A percentile compares a stretch with the other conserved stretches of the same genome.
Conservation (phyloP, 306 rosid genomes). For the Quercus variabilis region DNA sequence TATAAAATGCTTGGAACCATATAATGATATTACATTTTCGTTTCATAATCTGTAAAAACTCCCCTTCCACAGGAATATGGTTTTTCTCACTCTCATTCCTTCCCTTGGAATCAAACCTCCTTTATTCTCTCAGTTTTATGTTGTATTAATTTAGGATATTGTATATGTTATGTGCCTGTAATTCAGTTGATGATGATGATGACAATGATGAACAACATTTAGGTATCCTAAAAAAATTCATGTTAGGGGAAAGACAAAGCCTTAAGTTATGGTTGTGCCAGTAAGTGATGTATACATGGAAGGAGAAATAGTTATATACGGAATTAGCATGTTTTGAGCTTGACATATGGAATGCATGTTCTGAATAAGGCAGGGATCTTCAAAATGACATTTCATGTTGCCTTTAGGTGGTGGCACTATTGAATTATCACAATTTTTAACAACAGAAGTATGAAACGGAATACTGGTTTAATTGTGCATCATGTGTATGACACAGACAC, state of each 20-base stretch:
- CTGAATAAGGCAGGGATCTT: neutral
- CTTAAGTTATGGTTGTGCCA: neutral
- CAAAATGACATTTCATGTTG: neutral
- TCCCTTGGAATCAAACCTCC: neutral
- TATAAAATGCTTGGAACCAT: neutral
- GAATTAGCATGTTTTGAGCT: neutral
- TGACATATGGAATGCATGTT: neutral
- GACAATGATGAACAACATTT: neutral
- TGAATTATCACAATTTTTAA: neutral
- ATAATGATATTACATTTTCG: neutral
- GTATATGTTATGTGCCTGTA: neutral
- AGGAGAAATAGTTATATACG: neutral
- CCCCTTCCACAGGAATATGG: neutral
- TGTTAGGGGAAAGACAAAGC: neutral
- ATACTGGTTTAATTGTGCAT: neutral
- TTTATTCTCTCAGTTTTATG: neutral
- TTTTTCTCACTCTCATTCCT: neutral
- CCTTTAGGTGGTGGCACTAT: neutral
- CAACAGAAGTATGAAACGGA: neutral
- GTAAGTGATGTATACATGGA: neutral
- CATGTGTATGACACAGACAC: neutral
- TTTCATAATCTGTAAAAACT: neutral
- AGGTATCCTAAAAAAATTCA: neutral
- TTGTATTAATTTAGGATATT: neutral
- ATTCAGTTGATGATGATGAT: neutral